phyloP scores from a whole-genome alignment of 140 eudicot species.

The Stevia rebaudiana region DNA sequence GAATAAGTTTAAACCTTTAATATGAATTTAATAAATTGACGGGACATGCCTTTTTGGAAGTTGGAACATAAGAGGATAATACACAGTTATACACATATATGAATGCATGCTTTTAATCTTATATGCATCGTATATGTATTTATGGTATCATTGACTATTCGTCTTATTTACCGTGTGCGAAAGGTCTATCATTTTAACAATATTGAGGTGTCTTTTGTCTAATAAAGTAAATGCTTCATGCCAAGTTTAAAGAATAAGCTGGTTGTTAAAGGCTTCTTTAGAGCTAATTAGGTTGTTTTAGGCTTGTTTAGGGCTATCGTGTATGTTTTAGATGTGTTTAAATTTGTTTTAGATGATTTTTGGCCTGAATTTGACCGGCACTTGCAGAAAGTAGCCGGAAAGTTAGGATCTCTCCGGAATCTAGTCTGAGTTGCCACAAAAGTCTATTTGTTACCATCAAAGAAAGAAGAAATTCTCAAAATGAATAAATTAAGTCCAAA shows the following conservation, averaged over 20 bases:
- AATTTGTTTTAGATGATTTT: too few species aligned
- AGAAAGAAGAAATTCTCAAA: too few species aligned
- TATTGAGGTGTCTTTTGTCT: background rate
- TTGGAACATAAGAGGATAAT: slow-evolving; percentile 3
- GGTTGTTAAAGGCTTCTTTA: background rate
- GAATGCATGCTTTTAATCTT: background rate
- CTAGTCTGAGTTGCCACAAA: too few species aligned
- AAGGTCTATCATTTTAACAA: background rate
- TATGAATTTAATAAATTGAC: slow-evolving; percentile 1
- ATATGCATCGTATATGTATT: background rate
- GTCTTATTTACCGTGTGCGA: background rate
- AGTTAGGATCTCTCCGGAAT: too few species aligned
- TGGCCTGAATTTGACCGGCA: too few species aligned
- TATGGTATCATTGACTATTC: background rate
- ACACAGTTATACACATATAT: too few species aligned
- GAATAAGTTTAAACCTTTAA: background rate
- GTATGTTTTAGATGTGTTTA: too few species aligned
- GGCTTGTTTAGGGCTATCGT: too few species aligned
- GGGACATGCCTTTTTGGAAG: background rate
- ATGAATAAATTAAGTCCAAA: too few species aligned
- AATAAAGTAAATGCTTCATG: background rate
- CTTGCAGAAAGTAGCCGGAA: too few species aligned
- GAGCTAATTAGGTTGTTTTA: too few species aligned
- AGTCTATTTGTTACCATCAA: too few species aligned
- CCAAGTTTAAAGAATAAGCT: background rate